Evolutionary conservation across 441 rosid genomes (phyloP).

Genomic region (Euphorbia celastroides): DNA sequence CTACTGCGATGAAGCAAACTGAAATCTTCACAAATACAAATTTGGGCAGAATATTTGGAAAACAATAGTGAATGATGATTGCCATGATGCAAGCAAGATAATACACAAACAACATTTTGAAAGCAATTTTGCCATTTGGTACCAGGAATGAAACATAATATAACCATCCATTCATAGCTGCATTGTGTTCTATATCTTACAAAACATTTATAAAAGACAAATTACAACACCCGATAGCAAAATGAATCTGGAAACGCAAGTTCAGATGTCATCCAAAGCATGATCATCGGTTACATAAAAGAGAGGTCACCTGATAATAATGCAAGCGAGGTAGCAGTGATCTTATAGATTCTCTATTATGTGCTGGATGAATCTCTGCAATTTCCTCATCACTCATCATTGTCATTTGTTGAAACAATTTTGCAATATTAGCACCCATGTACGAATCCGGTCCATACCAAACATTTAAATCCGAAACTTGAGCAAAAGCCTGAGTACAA

Average conservation of each 20-base stretch:
- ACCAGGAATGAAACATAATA: too few species aligned
- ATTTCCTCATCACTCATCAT: slow-evolving; percentile 87
- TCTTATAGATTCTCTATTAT: slow-evolving; percentile 54
- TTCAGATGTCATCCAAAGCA: neutral
- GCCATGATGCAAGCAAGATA: too few species aligned
- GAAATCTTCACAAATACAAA: too few species aligned
- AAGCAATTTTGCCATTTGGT: too few species aligned
- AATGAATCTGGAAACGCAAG: slow-evolving; percentile 7
- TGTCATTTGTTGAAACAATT: slow-evolving; percentile 81
- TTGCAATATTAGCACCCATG: slow-evolving; percentile 95
- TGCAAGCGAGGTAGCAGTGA: slow-evolving; percentile 66
- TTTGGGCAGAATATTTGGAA: too few species aligned
- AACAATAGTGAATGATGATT: too few species aligned
- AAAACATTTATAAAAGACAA: too few species aligned
- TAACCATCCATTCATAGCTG: too few species aligned
- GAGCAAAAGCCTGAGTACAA: slow-evolving; percentile 64
- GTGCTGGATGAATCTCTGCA: slow-evolving; percentile 63
- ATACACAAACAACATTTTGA: too few species aligned
- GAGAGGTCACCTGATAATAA: slow-evolving; percentile 28
- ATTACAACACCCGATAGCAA: too few species aligned
- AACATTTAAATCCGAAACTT: slow-evolving; percentile 67
- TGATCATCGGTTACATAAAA: neutral
- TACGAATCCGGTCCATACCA: slow-evolving; percentile 99
- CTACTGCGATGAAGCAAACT: too few species aligned
- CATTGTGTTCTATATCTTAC: too few species aligned